A percentile compares a stretch with the other conserved stretches of the same genome.
Conservation (phyloP, 148 eudicot species). For the Nepenthes mirabilis region DNA sequence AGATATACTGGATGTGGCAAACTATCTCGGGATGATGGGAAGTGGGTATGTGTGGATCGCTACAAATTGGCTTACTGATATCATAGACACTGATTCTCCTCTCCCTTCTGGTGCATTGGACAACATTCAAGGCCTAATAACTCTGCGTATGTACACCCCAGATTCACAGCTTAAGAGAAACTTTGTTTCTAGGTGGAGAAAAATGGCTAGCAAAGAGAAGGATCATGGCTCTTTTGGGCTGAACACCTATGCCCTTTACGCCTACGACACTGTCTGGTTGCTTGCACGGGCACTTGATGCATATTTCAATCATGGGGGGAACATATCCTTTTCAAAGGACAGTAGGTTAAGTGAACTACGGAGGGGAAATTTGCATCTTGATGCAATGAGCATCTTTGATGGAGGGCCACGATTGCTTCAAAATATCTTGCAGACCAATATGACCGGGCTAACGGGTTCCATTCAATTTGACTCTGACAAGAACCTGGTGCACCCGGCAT, state of each 20-base stretch:
- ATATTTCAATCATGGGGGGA: slow-evolving; percentile 31
- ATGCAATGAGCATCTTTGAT: slow-evolving; percentile 47
- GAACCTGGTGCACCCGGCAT: slow-evolving; percentile 35
- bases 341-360: slow-evolving; percentile 12
- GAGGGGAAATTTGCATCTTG: slow-evolving; percentile 30
- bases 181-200: slow-evolving; percentile 11
- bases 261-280: slow-evolving; percentile 63
- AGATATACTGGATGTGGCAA: slow-evolving; percentile 23
- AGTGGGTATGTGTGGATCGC: slow-evolving; percentile 47
- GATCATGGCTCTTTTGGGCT: slow-evolving; percentile 32
- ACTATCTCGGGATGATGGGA: slow-evolving; percentile 29
- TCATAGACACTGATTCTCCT: slow-evolving; percentile 20
- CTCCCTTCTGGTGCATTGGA: slow-evolving; percentile 2
- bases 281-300: slow-evolving; percentile 38
- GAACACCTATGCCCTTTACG: slow-evolving; percentile 41
- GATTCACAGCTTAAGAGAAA: slow-evolving; percentile 14
- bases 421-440: slow-evolving; percentile 23
- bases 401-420: slow-evolving; percentile 40
- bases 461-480: slow-evolving; percentile 29
- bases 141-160: slow-evolving; percentile 24
- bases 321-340: slow-evolving; percentile 35
- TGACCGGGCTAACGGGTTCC: slow-evolving; percentile 52
- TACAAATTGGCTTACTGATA: slow-evolving; percentile 30
- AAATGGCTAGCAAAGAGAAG: slow-evolving; percentile 36
- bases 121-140: slow-evolving; percentile 19